Evolutionary conservation across 1,284 basidiomycete species (phyloP).

Genomic region (Apiotrichum porosum): DNA sequence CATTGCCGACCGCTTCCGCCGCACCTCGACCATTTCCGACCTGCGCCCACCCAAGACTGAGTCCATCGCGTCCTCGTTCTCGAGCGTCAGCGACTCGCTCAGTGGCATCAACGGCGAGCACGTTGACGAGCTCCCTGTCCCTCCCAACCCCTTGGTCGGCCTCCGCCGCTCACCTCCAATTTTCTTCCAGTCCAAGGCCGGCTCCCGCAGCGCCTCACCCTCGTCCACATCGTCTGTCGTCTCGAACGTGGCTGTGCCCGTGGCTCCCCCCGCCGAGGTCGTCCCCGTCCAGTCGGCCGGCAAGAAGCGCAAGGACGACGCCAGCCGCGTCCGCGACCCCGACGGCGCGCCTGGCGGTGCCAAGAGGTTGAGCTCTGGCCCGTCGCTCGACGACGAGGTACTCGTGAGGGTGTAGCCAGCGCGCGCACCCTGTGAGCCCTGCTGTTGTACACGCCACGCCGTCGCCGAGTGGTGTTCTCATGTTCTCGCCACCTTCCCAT

Average conservation of each 20-base stretch:
- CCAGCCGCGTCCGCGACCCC: conserved; percentile 5
- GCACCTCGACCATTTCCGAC: conserved; percentile 17
- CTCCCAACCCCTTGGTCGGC: conserved; percentile 25
- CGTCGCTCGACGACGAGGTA: not conserved
- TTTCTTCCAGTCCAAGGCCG: conserved; percentile 33
- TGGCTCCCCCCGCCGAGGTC: not conserved
- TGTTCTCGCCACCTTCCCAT: too few relatives aligned
- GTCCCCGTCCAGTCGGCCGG: conserved; percentile 4
- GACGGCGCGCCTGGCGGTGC: conserved; percentile 13
- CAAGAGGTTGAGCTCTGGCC: conserved; percentile 36
- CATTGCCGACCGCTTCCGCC: conserved; percentile 45
- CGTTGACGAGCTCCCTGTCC: conserved; percentile 6
- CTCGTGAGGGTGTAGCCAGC: too few relatives aligned
- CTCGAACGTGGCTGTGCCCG: not conserved
- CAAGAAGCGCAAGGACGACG: conserved; percentile 32
- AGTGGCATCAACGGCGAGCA: not conserved
- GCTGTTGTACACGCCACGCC: too few relatives aligned
- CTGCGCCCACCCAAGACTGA: conserved; percentile 15
- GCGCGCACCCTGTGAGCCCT: too few relatives aligned
- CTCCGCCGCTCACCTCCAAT: conserved; percentile 34
- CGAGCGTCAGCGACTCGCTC: conserved; percentile 3
- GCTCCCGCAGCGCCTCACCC: conserved; percentile 3
- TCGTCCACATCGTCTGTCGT: not conserved
- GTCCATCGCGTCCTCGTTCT: conserved; percentile 5
- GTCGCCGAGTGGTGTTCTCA: too few relatives aligned